These are phyloP conservation scores for Aspergillus brasiliensis DNA, from an alignment of 2,329 filamentous ascomycete genomes.

Conservation along the genomic window DNA sequence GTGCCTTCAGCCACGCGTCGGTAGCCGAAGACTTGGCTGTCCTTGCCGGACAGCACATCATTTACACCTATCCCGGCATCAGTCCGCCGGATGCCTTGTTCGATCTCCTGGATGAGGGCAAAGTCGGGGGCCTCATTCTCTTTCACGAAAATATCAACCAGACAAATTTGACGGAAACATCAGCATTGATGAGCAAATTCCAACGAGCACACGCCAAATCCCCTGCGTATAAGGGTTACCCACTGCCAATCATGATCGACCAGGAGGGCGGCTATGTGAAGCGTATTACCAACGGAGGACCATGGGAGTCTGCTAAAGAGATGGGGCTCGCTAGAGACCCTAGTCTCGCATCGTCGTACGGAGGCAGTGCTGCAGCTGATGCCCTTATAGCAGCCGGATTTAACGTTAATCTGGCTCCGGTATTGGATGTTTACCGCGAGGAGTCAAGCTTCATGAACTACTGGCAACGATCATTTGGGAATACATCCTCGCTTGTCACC, in stretches of 20 bases:
- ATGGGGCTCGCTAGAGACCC: constrained; percentile 25
- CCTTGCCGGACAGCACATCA: constrained; percentile 31
- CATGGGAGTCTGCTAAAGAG: constrained; percentile 26
- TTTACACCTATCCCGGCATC: constrained; percentile 35
- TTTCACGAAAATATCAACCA: no score
- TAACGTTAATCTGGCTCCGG: constrained; percentile 32
- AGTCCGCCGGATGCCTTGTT: constrained; percentile 28
- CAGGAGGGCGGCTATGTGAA: constrained; percentile 36
- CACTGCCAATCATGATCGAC: constrained; percentile 36
- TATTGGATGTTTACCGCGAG: constrained; percentile 33
- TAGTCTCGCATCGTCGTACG: constrained; percentile 19
- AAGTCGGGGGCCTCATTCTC: constrained; percentile 28
- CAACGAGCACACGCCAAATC: no score
- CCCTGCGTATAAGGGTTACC: constrained; percentile 21
- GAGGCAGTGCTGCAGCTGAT: constrained; percentile 25
- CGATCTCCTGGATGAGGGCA: constrained; percentile 28
- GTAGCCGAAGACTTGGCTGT: background rate
- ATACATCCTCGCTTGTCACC: constrained; percentile 24
- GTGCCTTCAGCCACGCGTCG: no score
- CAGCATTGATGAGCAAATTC: no score
- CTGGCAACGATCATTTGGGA: constrained; percentile 29
- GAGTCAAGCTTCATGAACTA: constrained; percentile 30
- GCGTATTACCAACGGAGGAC: constrained; percentile 28
- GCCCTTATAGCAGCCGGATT: constrained; percentile 21
- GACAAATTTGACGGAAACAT: no score